Conservation (phyloP, 257 asterid genomes). For the Solanum raphanifolium region DNA sequence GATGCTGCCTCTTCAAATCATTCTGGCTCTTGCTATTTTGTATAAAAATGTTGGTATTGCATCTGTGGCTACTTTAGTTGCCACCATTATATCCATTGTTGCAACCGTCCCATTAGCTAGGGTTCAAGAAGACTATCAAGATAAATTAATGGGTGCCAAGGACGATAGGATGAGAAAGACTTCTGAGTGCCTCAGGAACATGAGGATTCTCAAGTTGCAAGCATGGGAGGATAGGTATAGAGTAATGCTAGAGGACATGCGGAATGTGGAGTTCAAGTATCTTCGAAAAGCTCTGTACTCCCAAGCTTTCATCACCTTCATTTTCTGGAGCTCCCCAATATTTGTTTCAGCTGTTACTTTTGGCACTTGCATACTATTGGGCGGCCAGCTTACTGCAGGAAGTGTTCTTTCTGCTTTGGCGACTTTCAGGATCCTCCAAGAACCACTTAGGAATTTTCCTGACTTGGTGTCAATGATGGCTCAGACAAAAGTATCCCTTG, state of each 20-base stretch:
- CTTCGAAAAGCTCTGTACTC: constrained; percentile 62
- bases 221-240: constrained; percentile 81
- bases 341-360: constrained; percentile 65
- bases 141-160: constrained; percentile 65
- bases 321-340: constrained; percentile 77
- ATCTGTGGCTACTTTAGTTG: constrained; percentile 51
- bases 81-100: constrained; percentile 55
- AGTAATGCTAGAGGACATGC: constrained; percentile 55
- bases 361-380: constrained; percentile 57
- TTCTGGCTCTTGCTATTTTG: constrained; percentile 60
- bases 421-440: constrained; percentile 66
- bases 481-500: constrained; percentile 73
- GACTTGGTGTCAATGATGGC: constrained; percentile 83
- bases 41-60: constrained; percentile 75
- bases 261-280: constrained; percentile 58
- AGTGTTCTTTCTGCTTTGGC: constrained; percentile 73
- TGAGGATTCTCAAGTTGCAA: constrained; percentile 67
- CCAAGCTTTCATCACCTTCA: constrained; percentile 61
- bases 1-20: constrained; percentile 69
- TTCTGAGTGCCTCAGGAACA: constrained; percentile 61
- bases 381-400: constrained; percentile 71
- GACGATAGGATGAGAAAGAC: constrained; percentile 77
- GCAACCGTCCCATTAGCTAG: constrained; percentile 62
- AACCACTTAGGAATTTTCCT: constrained; percentile 67
- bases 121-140: constrained; percentile 60